Conservation (phyloP, 495 filamentous ascomycete genomes). For the Hyaloscypha variabilis region DNA sequence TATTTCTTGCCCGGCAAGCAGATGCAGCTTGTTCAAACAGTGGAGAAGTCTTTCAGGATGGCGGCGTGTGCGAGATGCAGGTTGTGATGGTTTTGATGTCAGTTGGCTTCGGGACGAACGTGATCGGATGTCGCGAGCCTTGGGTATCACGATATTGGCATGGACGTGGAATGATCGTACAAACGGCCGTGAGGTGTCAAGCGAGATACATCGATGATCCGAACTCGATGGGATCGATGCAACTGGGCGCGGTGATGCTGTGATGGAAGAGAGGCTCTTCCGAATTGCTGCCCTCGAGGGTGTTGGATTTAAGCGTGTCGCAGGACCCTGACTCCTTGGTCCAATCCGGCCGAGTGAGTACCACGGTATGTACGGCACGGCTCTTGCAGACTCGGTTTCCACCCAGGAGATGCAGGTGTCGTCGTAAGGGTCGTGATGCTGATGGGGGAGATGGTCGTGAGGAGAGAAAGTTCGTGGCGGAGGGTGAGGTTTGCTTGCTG, state of each 20-base stretch:
- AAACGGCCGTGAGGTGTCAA: constrained; percentile 19
- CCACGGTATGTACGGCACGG: background rate
- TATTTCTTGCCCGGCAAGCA: background rate
- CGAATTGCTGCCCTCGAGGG: constrained; percentile 2
- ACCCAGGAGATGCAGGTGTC: background rate
- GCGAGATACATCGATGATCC: background rate
- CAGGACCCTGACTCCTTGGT: constrained; percentile 6
- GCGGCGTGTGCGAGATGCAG: background rate
- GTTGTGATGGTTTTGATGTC: constrained; percentile 22
- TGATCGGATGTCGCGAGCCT: constrained; percentile 24
- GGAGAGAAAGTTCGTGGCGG: constrained; percentile 3
- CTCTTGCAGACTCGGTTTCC: constrained; percentile 4
- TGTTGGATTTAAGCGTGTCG: constrained; percentile 8
- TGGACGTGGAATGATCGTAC: constrained; percentile 16
- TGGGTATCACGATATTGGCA: constrained; percentile 11
- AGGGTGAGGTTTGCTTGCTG: background rate
- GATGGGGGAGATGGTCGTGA: too few relatives aligned
- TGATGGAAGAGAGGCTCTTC: background rate
- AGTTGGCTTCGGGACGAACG: constrained; percentile 13
- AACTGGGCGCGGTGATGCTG: background rate
- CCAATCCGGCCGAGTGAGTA: background rate
- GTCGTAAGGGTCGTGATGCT: too few relatives aligned
- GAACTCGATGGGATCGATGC: constrained; percentile 18
- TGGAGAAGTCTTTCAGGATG: constrained; percentile 4
- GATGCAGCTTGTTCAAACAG: constrained; percentile 11